phyloP scores from a whole-genome alignment of 352 stramenopile genomes.

The Lagenidium giganteum region DNA sequence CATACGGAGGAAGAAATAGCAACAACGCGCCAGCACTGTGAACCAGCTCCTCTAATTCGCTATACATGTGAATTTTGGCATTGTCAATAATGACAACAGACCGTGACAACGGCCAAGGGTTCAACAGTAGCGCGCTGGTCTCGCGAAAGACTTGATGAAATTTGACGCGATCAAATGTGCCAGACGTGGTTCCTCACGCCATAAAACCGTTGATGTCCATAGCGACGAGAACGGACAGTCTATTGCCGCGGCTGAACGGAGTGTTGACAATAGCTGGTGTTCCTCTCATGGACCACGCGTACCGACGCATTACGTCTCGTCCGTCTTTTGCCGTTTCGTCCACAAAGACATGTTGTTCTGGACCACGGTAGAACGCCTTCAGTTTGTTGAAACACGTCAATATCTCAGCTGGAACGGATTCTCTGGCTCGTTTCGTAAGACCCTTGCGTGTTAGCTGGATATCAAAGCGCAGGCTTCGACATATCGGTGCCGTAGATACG shows the following conservation, averaged over 20 bases:
- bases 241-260: slow-evolving; percentile 7
- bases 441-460: slow-evolving; percentile 10
- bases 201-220: slow-evolving; percentile 18
- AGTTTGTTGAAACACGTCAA: slow-evolving; percentile 4
- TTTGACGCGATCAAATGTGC: slow-evolving; percentile 12
- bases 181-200: slow-evolving; percentile 5
- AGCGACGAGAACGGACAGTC: slow-evolving; percentile 13
- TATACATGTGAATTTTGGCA: slow-evolving; percentile 26
- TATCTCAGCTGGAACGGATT: slow-evolving; percentile 2
- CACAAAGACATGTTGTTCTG: slow-evolving; percentile 11
- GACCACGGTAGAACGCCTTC: slow-evolving; percentile 10
- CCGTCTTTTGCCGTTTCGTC: slow-evolving; percentile 14
- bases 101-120: slow-evolving; percentile 17
- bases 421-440: slow-evolving; percentile 9
- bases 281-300: slow-evolving; percentile 11
- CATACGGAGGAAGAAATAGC: slow-evolving; percentile 13
- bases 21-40: slow-evolving; percentile 4
- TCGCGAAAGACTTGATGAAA: slow-evolving; percentile 18
- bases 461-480: slow-evolving; percentile 12
- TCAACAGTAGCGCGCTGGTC: slow-evolving; percentile 17
- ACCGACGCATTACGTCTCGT: slow-evolving; percentile 5
- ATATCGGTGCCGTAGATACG: slow-evolving; percentile 12
- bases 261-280: slow-evolving; percentile 7
- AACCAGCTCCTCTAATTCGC: slow-evolving; percentile 8
- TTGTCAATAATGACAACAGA: slow-evolving; percentile 24